Evolutionary conservation across 2,329 filamentous ascomycete species (phyloP), one percentile per base, ranked within the genome.

Genomic region (Fusarium sambucinum): DNA sequence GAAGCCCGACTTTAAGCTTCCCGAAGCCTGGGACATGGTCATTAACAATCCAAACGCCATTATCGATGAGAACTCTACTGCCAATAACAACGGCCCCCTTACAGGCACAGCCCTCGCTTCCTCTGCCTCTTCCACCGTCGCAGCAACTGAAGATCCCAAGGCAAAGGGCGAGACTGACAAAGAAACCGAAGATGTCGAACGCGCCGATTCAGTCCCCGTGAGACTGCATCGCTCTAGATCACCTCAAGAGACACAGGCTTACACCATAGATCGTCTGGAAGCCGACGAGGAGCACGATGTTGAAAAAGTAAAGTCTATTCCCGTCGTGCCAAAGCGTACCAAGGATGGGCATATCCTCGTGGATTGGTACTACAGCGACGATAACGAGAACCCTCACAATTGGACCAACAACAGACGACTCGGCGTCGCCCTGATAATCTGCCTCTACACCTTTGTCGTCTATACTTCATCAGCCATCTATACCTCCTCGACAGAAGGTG

Each of bases 371-470:
- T 83, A 79, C 42, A 84, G 82, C 17, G 85, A 88, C 61, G 86
- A 88, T 66, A 74, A 79, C 6, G 84, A 80, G 5, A 86, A 88
- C 71, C 86, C 86, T 3, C 82, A 86, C 64, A 87, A 87, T 73
- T 87, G 85, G 85, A 77, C 79, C 19, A 76, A 79, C 59, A 51
- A 68, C 21, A 84, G 83, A 72, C 81, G 83, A 10, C 58, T 74
- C 16, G 73, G 79, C 62, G 74, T 87, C 41, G 74, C 80, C 5
- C 16, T 80, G 41, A 70, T 86, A 52, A 86, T 85, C 61, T 84
- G 83, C 59, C 66, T 87, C 6, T 89, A 86, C 80, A 90, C 88
- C 1, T 86, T 89, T 63, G 84, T 87, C 25, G 87, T 89, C 58
- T 89, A 87, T 76, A 80, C 80, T 6, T 78, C 78, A 2, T 82